These are phyloP conservation scores for Gracilariopsis chorda DNA, from an alignment of 23 red algal species.

Conservation along the genomic window DNA sequence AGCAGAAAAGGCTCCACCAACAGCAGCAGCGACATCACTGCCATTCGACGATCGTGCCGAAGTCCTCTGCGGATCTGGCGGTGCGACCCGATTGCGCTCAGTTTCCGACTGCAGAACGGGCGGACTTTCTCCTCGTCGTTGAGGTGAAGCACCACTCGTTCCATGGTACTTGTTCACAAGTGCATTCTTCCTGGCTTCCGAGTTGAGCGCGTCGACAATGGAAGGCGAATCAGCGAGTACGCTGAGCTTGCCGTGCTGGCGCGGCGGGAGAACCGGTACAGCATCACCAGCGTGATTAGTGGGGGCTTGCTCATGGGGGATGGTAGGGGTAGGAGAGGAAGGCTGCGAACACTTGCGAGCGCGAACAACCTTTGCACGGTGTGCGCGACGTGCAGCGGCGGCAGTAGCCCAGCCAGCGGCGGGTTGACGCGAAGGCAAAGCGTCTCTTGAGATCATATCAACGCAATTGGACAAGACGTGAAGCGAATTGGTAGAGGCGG, in stretches of 20 bases:
- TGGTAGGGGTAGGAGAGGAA: background rate
- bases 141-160: background rate
- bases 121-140: slow-evolving; percentile 14
- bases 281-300: background rate
- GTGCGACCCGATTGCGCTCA: background rate
- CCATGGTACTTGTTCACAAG: background rate
- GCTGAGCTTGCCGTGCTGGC: background rate
- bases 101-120: background rate
- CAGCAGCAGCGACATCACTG: background rate
- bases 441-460: slow-evolving; percentile 46
- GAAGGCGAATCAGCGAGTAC: background rate
- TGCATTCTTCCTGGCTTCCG: background rate
- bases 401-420: slow-evolving; percentile 39
- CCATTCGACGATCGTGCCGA: slow-evolving; percentile 8
- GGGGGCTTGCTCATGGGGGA: background rate
- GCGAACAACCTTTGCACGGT: slow-evolving; percentile 36
- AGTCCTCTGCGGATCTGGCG: slow-evolving; percentile 10
- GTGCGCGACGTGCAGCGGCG: slow-evolving; percentile 38
- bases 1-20: background rate
- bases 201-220: too few species aligned
- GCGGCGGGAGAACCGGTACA: background rate
- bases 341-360: background rate
- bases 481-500: background rate
- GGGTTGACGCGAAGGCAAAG: background rate
- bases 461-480: slow-evolving; percentile 52